Conservation (phyloP, 2,329 filamentous ascomycete species). For the Hypoxylon sp. region DNA sequence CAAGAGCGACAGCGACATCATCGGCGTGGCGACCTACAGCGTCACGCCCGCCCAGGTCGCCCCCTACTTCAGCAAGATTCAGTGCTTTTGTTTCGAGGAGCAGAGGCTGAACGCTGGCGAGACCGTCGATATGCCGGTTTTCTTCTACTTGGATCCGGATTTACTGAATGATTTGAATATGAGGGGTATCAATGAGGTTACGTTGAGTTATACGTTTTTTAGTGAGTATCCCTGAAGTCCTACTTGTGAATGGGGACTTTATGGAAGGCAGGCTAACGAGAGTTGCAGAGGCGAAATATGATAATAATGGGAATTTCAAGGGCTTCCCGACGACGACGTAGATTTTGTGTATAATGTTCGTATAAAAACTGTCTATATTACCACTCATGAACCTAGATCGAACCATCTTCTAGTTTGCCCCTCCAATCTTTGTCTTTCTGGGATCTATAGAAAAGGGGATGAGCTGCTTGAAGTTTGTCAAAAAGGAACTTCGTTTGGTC, state of each 20-base stretch:
- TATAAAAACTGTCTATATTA: constrained; percentile 23
- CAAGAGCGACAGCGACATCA: constrained; percentile 90
- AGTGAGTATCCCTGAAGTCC: constrained; percentile 71
- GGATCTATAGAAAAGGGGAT: no score
- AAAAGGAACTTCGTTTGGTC: no score
- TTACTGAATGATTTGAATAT: constrained; percentile 93
- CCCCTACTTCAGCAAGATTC: constrained; percentile 99
- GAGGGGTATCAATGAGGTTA: constrained; percentile 95
- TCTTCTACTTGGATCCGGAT: constrained; percentile 98
- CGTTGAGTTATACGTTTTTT: constrained; percentile 97
- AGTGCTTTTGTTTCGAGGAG: constrained; percentile 99
- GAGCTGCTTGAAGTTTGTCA: no score
- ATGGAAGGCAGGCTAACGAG: constrained; percentile 27
- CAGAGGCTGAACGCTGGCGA: constrained; percentile 95
- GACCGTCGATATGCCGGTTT: constrained; percentile 99
- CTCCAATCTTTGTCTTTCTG: no score
- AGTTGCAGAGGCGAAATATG: constrained; percentile 82
- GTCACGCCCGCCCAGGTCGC: constrained; percentile 96
- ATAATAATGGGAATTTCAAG: constrained; percentile 80
- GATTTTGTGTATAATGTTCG: constrained; percentile 27
- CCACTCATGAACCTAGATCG: constrained; percentile 2
- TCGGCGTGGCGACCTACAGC: constrained; percentile 97
- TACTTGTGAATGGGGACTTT: not conserved
- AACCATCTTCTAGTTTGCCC: no score
- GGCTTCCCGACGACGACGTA: constrained; percentile 48